Evolutionary conservation across 257 asterid genomes (phyloP), one percentile per base, ranked within the genome.

Genomic region (Rauvolfia tetraphylla): DNA sequence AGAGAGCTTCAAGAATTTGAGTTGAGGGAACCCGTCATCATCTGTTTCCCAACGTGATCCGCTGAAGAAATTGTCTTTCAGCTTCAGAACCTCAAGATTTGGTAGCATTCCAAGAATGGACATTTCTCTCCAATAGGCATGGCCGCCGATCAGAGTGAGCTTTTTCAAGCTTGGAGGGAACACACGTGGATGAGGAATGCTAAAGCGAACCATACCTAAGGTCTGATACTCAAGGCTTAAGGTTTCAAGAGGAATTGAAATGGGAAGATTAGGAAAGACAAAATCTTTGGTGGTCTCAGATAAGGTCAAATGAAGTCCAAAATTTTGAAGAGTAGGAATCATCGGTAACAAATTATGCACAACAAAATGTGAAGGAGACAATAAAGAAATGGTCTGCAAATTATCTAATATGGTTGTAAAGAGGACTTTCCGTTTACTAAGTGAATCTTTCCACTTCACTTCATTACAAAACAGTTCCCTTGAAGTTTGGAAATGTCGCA

Each of bases 81-180:
- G 20, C 68, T 61, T 75, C 44, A 75, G 78, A 48, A 61, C 71
- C 39, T 75, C 61, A n/a, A 75, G 71, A 66, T 61, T 61, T 20
- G 59, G 72, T 15, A 75, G 54, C 61, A 13, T 25, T 3, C 56
- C 62, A 61, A 75, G 48, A 61, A 44, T 44, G 39, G 71, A 12
- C 61, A 75, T 75, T 63, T 61, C 72, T 39, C 9, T 25, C 56
- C 78, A 42, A 3, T 48, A 4, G 25, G 12, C 29, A 68, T 68
- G 25, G 41, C 44, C 29, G 2, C 59, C 78, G 15, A 57, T 38
- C 31, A 74, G 14, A 34, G 71, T 74, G 31, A 74, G 68, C 71
- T 31, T 41, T 14, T 74, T 74, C 17, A 41, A 62, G 25, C 70
- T 53, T 17, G 20, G 9, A 4, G 59, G 78, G 41, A 74, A 61